phyloP scores from a whole-genome alignment of 2,329 filamentous ascomycete species.

The Penicillium freii region DNA sequence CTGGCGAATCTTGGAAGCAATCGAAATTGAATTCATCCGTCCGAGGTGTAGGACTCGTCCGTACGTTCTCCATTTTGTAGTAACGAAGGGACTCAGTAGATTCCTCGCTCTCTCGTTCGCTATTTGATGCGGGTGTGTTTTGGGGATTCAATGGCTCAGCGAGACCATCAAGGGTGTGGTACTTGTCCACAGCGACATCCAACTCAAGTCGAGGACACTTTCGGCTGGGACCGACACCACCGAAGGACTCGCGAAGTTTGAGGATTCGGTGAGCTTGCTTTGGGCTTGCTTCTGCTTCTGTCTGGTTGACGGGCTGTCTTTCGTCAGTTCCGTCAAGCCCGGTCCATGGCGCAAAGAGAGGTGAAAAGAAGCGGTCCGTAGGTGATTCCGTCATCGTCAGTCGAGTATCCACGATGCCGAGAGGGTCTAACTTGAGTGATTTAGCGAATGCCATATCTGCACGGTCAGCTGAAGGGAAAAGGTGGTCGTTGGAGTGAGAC shows the following conservation, averaged over 20 bases:
- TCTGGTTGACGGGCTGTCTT: neutral
- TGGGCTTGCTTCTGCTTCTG: neutral
- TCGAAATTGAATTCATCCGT: conserved; percentile 7
- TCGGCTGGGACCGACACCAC: neutral
- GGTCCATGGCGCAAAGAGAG: conserved; percentile 14
- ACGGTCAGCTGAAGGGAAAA: neutral
- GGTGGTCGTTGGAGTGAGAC: neutral
- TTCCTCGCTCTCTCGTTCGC: conserved; percentile 9
- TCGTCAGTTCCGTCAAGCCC: conserved; percentile 5
- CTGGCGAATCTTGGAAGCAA: conserved; percentile 14
- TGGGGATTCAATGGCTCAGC: conserved; percentile 17
- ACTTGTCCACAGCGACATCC: conserved; percentile 20
- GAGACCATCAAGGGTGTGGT: conserved; percentile 18
- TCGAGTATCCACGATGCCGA: conserved; percentile 21
- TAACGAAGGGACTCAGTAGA: neutral
- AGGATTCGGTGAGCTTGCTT: neutral
- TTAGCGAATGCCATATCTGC: conserved; percentile 9
- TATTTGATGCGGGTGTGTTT: conserved; percentile 20
- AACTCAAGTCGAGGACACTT: conserved; percentile 20
- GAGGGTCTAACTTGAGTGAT: conserved; percentile 17
- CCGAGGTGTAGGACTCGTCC: conserved; percentile 6
- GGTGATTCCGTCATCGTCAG: conserved; percentile 15
- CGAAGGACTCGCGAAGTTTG: conserved; percentile 1
- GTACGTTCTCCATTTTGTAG: conserved; percentile 8
- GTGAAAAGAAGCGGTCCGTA: conserved; percentile 6